These are phyloP conservation scores for Cornus florida DNA, from an alignment of 148 eudicot species.

Conservation along the genomic window DNA sequence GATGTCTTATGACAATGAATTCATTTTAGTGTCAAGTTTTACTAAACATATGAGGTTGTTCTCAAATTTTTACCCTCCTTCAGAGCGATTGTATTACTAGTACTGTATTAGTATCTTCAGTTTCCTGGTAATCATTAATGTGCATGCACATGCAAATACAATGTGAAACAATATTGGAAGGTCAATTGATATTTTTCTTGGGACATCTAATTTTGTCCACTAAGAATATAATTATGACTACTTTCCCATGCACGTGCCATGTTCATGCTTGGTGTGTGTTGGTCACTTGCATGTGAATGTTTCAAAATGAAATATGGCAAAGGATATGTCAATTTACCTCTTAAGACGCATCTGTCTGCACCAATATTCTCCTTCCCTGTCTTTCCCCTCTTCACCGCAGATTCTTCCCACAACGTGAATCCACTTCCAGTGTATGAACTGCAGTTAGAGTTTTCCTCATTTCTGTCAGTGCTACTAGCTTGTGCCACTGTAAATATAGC, in stretches of 20 bases:
- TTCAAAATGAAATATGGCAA: background rate
- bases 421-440: slow-evolving; percentile 81
- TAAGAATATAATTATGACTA: too few relatives aligned
- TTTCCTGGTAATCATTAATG: too few relatives aligned
- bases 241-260: background rate
- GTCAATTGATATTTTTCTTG: background rate
- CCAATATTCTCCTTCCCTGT: slow-evolving; percentile 76
- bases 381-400: slow-evolving; percentile 70
- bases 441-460: slow-evolving; percentile 69
- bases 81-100: too few relatives aligned
- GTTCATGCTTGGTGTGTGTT: background rate
- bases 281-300: background rate
- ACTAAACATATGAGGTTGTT: too few relatives aligned
- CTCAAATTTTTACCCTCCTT: too few relatives aligned
- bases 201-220: background rate
- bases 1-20: too few relatives aligned
- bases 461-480: slow-evolving; percentile 49
- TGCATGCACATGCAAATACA: background rate
- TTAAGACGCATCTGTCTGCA: slow-evolving; percentile 37
- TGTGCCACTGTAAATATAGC: slow-evolving; percentile 41
- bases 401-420: slow-evolving; percentile 92
- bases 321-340: slow-evolving; percentile 45
- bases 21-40: background rate
- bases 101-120: background rate
- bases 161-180: background rate